Conservation (phyloP, 306 rosid species). For the Ammopiptanthus mongolicus region DNA sequence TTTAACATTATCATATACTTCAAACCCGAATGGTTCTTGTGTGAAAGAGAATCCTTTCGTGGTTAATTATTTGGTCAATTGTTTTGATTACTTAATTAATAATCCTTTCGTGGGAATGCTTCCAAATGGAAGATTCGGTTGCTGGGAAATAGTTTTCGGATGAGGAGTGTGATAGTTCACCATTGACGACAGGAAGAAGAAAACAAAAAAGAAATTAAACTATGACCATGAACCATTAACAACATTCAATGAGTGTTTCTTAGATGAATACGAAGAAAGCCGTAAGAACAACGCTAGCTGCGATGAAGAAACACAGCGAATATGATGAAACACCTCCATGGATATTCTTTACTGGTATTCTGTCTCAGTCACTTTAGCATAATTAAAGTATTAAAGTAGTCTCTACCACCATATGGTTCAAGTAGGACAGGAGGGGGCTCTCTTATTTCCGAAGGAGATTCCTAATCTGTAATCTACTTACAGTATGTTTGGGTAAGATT, state of each 20-base stretch:
- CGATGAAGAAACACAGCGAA: slow-evolving; percentile 3
- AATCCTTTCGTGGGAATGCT: background rate
- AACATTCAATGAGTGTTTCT: slow-evolving; percentile 5
- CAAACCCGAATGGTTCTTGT: too few species aligned
- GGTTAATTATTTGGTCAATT: background rate
- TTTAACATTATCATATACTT: too few species aligned
- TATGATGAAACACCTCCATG: background rate
- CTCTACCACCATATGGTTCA: slow-evolving; percentile 1
- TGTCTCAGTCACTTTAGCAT: slow-evolving; percentile 23
- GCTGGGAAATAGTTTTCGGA: slow-evolving; percentile 33
- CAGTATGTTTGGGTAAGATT: too few species aligned
- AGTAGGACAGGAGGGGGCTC: background rate
- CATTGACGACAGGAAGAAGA: background rate
- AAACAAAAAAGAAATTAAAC: background rate
- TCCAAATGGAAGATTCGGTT: slow-evolving; percentile 15
- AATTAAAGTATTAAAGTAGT: too few species aligned
- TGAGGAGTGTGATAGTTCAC: slow-evolving; percentile 31
- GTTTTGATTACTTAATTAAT: background rate
- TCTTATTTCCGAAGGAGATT: background rate
- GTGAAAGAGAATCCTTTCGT: too few species aligned
- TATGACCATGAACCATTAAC: slow-evolving; percentile 10
- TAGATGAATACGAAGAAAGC: background rate
- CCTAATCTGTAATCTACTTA: background rate
- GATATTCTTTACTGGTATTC: slow-evolving; percentile 4
- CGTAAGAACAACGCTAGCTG: slow-evolving; percentile 27